Base-by-base conservation (phyloP, 176 grass and related monocot species). In the Pharus latifolius region DNA sequence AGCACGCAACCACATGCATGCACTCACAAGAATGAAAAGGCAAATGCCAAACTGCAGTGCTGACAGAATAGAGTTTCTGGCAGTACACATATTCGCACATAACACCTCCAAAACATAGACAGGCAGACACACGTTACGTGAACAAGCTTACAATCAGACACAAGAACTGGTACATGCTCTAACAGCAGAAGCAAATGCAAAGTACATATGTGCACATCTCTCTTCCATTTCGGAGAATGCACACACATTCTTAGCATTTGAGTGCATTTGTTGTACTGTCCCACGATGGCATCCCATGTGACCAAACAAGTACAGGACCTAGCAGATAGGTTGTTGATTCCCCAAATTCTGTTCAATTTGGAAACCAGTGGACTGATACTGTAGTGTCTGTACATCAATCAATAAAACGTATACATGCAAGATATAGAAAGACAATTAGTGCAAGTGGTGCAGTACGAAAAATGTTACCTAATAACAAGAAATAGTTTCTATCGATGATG, bases 261-360 rank as follows among this genome's bases (percentile, higher is more conserved):
- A n/a, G n/a, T n/a, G n/a, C n/a, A n/a, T n/a, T n/a, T n/a, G n/a
- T n/a, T n/a, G n/a, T n/a, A n/a, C n/a, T n/a, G n/a, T n/a, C 14
- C 75, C 19, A 67, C 35, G 28, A 49, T 68, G 29, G 42, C 40
- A 78, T 48, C 52, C 52, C 63, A 59, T 78, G 63, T 78, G 75
- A 35, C 38, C 52, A 68, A 58, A 59, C 53, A 69, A 78, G 76
- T 78, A 69, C 53, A 69, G 6, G 22, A 60, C 10, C 38, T 59
- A 0, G 11, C 63, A 49, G 11, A 69, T 69, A 53, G 30, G 8
- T 69, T 78, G 53, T 19, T 60, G 59, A 37, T 49, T 60, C 53
- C 63, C 64, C 30, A 69, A 69, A 50, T 18, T 30, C 43, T 30
- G 47, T 60, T 69, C 16, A 52, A 51, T 57, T 42, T 60, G 43